Evolutionary conservation across 2,329 filamentous ascomycete genomes (phyloP).

Genomic region (Diplocarpon rosae): DNA sequence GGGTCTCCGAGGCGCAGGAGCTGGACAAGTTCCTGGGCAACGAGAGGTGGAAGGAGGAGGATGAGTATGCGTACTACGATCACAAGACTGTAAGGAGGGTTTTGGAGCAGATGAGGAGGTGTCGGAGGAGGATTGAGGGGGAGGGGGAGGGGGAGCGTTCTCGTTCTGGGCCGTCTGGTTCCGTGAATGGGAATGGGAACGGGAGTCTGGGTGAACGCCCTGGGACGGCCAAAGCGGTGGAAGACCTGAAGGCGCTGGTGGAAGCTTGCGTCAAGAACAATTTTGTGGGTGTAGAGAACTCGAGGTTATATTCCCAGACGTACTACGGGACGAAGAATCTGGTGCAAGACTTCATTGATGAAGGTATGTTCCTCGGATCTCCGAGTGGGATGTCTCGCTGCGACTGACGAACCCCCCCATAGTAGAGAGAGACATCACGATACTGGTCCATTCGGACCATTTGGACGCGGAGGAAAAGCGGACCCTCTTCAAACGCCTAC

Average conservation of each 20-base stretch:
- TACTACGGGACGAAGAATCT: conserved; percentile 96
- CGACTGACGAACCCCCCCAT: conserved; percentile 7
- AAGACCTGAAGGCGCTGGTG: conserved; percentile 66
- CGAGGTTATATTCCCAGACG: conserved; percentile 89
- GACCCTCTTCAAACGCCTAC: conserved; percentile 72
- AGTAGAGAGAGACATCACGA: conserved; percentile 56
- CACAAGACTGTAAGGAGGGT: conserved; percentile 71
- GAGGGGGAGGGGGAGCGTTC: conserved; percentile 41
- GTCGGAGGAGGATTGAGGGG: conserved; percentile 40
- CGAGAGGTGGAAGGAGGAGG: conserved; percentile 66
- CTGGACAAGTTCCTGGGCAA: conserved; percentile 76
- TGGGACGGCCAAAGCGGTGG: conserved; percentile 44
- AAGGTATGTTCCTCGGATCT: conserved; percentile 41
- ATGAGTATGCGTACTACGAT: conserved; percentile 79
- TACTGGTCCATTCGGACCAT: conserved; percentile 57
- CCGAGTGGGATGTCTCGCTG: background rate
- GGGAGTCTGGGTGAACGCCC: no score
- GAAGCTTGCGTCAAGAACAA: conserved; percentile 97
- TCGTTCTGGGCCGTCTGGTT: conserved; percentile 27
- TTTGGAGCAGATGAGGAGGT: conserved; percentile 60
- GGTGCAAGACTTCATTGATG: conserved; percentile 82
- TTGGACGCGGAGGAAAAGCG: conserved; percentile 65
- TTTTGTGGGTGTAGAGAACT: conserved; percentile 89
- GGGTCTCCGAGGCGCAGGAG: conserved; percentile 68
- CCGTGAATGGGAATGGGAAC: conserved; percentile 10